phyloP scores from a whole-genome alignment of 2,329 filamentous ascomycete genomes.

The Cephalotrichum gorgonifer region DNA sequence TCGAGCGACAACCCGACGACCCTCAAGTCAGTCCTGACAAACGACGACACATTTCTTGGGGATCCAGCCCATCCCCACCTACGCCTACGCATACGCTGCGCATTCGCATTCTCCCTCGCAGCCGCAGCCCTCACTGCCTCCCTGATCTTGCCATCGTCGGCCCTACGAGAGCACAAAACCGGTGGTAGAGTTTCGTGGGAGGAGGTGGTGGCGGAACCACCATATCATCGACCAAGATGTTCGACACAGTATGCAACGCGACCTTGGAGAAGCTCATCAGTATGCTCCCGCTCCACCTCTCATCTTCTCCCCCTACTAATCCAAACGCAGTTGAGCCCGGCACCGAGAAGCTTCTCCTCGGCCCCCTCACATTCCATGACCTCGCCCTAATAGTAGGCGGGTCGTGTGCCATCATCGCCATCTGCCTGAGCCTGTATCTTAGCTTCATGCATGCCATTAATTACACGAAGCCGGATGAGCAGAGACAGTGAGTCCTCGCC shows the following conservation, averaged over 20 bases:
- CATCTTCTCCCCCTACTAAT: not conserved
- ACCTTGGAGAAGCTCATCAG: conserved; percentile 33
- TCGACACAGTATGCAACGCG: conserved; percentile 30
- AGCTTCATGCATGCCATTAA: conserved; percentile 49
- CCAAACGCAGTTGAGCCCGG: conserved; percentile 26
- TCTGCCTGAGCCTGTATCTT: conserved; percentile 42
- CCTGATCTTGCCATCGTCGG: not conserved
- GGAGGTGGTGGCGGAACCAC: not conserved
- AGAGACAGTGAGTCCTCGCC: conserved; percentile 37
- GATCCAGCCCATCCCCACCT: not conserved
- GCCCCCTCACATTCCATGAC: conserved; percentile 41
- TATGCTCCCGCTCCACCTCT: conserved; percentile 15
- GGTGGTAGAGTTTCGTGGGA: not conserved
- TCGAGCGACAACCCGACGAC: not conserved
- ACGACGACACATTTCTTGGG: not conserved
- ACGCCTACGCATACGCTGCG: not conserved
- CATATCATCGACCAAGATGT: conserved; percentile 7
- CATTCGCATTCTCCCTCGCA: not conserved
- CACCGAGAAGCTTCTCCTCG: conserved; percentile 35
- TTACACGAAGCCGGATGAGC: conserved; percentile 50
- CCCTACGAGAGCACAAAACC: not conserved
- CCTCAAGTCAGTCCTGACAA: not conserved
- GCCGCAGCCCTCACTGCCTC: not conserved
- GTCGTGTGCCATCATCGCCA: conserved; percentile 36
- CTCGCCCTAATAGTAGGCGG: conserved; percentile 42